Conservation (phyloP, 176 grass and related monocot species). For the Carex myosuroides region DNA sequence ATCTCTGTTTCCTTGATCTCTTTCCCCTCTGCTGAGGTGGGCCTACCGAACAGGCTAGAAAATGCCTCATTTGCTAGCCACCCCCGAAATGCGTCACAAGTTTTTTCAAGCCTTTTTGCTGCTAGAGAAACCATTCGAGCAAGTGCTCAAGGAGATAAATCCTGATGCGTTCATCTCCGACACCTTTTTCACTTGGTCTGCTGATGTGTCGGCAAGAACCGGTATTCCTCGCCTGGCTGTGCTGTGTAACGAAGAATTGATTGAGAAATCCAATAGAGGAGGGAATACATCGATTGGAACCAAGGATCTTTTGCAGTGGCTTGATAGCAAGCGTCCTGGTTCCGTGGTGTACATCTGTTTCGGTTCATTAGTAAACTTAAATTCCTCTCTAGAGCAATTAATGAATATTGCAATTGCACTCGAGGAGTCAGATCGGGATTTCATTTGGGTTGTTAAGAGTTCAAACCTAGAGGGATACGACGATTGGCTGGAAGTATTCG, state of each 20-base stretch:
- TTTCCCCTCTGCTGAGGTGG: conserved; percentile 42
- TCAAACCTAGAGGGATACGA: neutral
- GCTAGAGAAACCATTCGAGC: conserved; percentile 39
- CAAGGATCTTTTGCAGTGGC: conserved; percentile 33
- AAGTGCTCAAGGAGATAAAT: conserved; percentile 10
- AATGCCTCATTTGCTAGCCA: neutral
- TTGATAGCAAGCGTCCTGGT: conserved; percentile 15
- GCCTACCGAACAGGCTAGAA: conserved; percentile 39
- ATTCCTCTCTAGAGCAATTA: conserved; percentile 21
- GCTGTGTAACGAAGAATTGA: conserved; percentile 19
- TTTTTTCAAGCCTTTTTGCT: neutral
- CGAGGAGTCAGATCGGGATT: conserved; percentile 27
- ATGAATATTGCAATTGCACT: conserved; percentile 43
- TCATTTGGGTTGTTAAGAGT: conserved; percentile 46
- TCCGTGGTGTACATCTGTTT: conserved; percentile 61
- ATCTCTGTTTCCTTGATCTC: conserved; percentile 23
- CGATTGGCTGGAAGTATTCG: conserved; percentile 41
- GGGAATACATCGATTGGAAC: neutral
- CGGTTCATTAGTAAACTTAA: neutral
- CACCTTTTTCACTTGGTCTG: conserved; percentile 40
- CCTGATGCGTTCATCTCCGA: conserved; percentile 40
- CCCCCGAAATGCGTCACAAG: neutral
- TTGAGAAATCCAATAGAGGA: conserved; percentile 17
- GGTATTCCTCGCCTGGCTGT: conserved; percentile 38
- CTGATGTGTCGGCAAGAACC: conserved; percentile 15